phyloP scores from a whole-genome alignment of 148 eudicot species.

The Vaccinium corymbosum region DNA sequence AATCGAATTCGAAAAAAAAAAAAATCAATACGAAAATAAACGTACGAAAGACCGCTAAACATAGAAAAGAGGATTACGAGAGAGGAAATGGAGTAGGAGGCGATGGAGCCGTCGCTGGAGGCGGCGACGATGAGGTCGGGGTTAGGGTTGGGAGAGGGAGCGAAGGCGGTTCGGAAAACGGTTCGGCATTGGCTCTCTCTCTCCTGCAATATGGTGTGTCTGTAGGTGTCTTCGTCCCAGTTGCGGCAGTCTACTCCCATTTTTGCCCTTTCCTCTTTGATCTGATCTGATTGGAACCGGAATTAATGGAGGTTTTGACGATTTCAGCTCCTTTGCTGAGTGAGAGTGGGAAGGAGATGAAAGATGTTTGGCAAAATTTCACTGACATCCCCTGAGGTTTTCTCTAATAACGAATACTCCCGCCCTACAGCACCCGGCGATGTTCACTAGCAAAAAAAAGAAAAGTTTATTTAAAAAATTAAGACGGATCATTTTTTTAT shows the following conservation, averaged over 20 bases:
- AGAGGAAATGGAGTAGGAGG: slow-evolving; percentile 69
- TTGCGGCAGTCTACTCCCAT: slow-evolving; percentile 56
- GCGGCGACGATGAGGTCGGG: slow-evolving; percentile 75
- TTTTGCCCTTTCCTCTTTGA: not conserved
- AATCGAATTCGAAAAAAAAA: too few species aligned
- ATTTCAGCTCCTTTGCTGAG: not conserved
- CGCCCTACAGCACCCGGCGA: too few species aligned
- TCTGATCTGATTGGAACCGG: not conserved
- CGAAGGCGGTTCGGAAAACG: slow-evolving; percentile 67
- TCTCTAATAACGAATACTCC: too few species aligned
- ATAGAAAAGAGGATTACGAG: slow-evolving; percentile 25
- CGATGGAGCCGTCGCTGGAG: slow-evolving; percentile 78
- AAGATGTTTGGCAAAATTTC: too few species aligned
- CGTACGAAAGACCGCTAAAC: not conserved
- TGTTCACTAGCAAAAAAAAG: too few species aligned
- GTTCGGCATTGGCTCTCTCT: slow-evolving; percentile 61
- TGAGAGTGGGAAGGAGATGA: not conserved
- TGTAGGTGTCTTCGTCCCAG: slow-evolving; percentile 84
- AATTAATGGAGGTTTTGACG: not conserved
- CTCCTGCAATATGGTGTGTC: slow-evolving; percentile 46
- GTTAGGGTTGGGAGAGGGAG: slow-evolving; percentile 49
- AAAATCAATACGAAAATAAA: too few species aligned
- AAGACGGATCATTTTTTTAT: fast-evolving
- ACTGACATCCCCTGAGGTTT: too few species aligned
- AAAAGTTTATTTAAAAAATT: too few species aligned